phyloP scores from a whole-genome alignment of 495 filamentous ascomycete species.

The Talaromyces ruber region DNA sequence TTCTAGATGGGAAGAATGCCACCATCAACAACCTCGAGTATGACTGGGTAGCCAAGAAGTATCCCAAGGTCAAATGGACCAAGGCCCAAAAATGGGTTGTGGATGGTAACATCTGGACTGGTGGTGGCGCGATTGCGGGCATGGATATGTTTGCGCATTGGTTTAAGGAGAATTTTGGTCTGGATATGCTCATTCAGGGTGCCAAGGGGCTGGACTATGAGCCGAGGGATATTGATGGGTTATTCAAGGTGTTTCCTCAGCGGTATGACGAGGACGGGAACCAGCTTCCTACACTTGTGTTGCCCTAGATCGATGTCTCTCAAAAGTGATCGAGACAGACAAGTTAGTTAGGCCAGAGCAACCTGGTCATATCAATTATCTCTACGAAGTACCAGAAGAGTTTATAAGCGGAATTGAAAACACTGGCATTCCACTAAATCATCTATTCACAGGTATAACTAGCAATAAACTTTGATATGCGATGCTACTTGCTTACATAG shows the following conservation, averaged over 20 bases:
- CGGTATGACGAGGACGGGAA: conserved; percentile 4
- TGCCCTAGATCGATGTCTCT: too few species aligned
- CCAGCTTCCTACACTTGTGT: neutral
- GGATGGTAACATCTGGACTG: conserved; percentile 28
- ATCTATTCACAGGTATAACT: too few species aligned
- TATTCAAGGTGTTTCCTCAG: conserved; percentile 9
- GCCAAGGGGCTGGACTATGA: conserved; percentile 12
- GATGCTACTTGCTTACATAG: too few species aligned
- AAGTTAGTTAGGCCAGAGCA: too few species aligned
- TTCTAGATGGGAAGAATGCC: conserved; percentile 14
- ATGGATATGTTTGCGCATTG: conserved; percentile 31
- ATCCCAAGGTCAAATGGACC: neutral
- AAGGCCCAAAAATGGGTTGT: conserved; percentile 19
- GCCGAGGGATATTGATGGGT: conserved; percentile 5
- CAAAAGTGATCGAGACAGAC: too few species aligned
- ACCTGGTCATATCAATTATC: too few species aligned
- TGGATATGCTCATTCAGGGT: neutral
- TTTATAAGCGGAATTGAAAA: too few species aligned
- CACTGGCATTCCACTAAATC: too few species aligned
- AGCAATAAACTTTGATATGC: too few species aligned
- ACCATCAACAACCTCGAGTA: neutral
- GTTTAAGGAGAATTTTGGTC: conserved; percentile 20
- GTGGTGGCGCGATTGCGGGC: conserved; percentile 22
- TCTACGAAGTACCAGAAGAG: too few species aligned
- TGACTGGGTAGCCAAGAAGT: neutral